These are phyloP conservation scores for Chenopodium berlandieri DNA, from an alignment of 148 eudicot species.

Conservation along the genomic window DNA sequence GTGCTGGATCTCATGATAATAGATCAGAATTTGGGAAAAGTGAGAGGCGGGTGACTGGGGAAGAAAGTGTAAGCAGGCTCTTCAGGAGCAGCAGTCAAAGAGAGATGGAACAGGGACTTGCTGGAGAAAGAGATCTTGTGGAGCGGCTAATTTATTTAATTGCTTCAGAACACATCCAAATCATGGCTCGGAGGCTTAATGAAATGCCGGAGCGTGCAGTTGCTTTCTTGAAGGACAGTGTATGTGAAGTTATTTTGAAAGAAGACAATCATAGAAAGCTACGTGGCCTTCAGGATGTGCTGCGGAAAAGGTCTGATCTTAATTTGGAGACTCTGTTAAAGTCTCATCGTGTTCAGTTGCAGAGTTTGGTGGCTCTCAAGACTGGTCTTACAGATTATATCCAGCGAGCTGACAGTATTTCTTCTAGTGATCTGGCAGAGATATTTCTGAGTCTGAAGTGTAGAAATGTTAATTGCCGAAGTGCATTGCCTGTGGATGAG, in stretches of 20 bases:
- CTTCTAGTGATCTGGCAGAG: slow-evolving; percentile 71
- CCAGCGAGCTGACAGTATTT: slow-evolving; percentile 42
- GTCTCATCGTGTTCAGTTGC: slow-evolving; percentile 67
- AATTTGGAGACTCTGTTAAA: slow-evolving; percentile 61
- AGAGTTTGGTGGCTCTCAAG: slow-evolving; percentile 66
- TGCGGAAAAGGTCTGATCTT: slow-evolving; percentile 68
- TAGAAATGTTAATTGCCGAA: slow-evolving; percentile 68
- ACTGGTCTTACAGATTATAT: slow-evolving; percentile 64
- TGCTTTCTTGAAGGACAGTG: slow-evolving; percentile 55
- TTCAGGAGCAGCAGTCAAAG: slow-evolving; percentile 41
- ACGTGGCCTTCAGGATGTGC: slow-evolving; percentile 55
- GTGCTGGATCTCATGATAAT: slow-evolving; percentile 61
- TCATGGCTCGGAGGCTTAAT: slow-evolving; percentile 56
- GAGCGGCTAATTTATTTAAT: slow-evolving; percentile 63
- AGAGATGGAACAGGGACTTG: slow-evolving; percentile 39
- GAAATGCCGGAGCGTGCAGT: slow-evolving; percentile 61
- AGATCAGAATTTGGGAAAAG: slow-evolving; percentile 59
- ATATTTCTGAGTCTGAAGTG: slow-evolving; percentile 75
- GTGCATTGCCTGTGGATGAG: slow-evolving; percentile 84
- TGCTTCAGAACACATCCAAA: slow-evolving; percentile 69
- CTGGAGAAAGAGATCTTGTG: slow-evolving; percentile 55
- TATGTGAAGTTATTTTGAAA: slow-evolving; percentile 54
- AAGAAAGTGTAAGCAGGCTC: slow-evolving; percentile 51
- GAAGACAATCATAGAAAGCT: slow-evolving; percentile 56
- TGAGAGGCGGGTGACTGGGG: slow-evolving; percentile 41